phyloP scores from a whole-genome alignment of 164 flowering plant genomes.

The Sedum album region DNA sequence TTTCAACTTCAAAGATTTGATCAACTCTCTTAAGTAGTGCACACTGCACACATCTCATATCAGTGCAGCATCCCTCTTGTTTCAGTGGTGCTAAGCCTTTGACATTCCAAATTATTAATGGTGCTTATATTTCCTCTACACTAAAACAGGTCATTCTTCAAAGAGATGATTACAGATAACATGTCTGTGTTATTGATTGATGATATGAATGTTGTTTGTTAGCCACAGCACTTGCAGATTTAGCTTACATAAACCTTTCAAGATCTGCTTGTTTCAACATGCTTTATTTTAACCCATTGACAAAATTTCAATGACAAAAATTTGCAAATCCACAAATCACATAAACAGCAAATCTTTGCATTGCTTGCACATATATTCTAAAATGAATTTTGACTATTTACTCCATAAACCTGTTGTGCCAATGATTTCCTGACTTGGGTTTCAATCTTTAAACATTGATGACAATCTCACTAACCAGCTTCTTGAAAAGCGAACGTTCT shows the following conservation, averaged over 20 bases:
- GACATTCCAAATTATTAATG: neutral
- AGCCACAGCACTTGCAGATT: neutral
- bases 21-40: constrained; percentile 48
- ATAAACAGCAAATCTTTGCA: neutral
- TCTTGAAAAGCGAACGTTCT: constrained; percentile 35
- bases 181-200: neutral
- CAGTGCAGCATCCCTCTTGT: neutral
- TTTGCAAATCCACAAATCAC: too few species aligned
- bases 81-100: neutral
- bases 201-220: neutral
- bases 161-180: neutral
- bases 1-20: constrained; percentile 58
- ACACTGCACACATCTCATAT: neutral
- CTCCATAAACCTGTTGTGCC: constrained; percentile 10
- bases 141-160: neutral
- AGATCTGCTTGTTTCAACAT: neutral
- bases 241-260: neutral
- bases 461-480: constrained; percentile 34
- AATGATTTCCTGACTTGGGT: constrained; percentile 14
- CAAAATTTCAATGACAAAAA: too few species aligned
- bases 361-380: neutral
- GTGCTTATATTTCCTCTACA: neutral
- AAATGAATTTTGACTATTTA: neutral
- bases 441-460: constrained; percentile 16
- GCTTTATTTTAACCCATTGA: too few species aligned